These are phyloP conservation scores for Starmerella apis DNA, from an alignment of 805 yeast genomes.

Conservation along the genomic window DNA sequence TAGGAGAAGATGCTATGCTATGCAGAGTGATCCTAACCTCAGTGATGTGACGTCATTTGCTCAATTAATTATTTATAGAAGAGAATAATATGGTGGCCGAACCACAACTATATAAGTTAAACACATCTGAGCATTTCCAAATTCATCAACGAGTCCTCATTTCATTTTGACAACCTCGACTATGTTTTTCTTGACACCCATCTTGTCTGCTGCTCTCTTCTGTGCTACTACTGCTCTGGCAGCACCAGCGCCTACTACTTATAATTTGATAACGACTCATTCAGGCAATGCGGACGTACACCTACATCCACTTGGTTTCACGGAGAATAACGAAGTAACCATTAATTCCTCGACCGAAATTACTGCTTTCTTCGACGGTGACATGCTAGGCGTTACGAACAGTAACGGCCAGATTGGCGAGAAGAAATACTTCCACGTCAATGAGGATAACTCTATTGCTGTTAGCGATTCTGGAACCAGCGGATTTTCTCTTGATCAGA, in stretches of 20 bases:
- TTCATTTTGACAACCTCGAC: too few species aligned
- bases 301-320: conserved; percentile 1
- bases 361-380: conserved; percentile 1
- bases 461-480: neutral
- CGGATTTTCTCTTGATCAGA: neutral
- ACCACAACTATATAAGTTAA: neutral
- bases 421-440: neutral
- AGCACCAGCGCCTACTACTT: neutral
- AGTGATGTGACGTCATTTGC: too few species aligned
- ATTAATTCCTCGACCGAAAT: neutral
- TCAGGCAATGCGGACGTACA: neutral
- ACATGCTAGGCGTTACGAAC: neutral
- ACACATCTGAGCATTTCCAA: neutral
- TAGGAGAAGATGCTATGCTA: too few species aligned
- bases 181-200: neutral
- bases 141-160: too few species aligned
- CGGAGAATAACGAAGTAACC: neutral
- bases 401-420: neutral
- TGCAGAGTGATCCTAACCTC: too few species aligned
- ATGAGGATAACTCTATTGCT: neutral
- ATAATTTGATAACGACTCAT: neutral
- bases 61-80: too few species aligned
- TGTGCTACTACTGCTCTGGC: neutral
- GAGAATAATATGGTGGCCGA: neutral
- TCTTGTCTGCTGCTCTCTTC: too few species aligned